A percentile compares a stretch with the other conserved stretches of the same genome.
Conservation (phyloP, 2,329 filamentous ascomycete species). For the Raffaelea deltoideospora region DNA sequence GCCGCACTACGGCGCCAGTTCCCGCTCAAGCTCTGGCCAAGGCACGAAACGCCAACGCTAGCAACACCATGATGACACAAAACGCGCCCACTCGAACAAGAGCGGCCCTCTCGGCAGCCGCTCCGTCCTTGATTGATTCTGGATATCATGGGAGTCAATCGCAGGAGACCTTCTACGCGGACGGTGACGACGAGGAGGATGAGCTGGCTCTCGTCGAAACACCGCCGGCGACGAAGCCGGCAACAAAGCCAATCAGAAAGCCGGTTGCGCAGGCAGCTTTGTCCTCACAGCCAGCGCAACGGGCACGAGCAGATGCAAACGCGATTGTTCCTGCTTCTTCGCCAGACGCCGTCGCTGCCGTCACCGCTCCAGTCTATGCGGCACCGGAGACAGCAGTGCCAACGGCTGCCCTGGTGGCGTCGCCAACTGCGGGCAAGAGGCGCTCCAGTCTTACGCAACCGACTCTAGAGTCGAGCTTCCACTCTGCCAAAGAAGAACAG, state of each 20-base stretch:
- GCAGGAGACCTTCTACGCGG: slow-evolving; percentile 25
- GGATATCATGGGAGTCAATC: slow-evolving; percentile 58
- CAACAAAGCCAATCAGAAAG: neutral
- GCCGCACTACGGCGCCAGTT: too few relatives aligned
- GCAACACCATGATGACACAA: slow-evolving; percentile 15
- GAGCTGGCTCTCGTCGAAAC: slow-evolving; percentile 7
- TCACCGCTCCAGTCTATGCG: too few relatives aligned
- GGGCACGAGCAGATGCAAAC: too few relatives aligned
- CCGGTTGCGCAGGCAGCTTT: too few relatives aligned
- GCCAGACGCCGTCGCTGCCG: too few relatives aligned
- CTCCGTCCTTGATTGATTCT: slow-evolving; percentile 40
- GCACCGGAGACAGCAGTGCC: neutral
- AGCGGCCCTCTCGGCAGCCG: too few relatives aligned
- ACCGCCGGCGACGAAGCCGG: neutral
- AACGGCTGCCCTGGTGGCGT: neutral
- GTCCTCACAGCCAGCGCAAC: neutral
- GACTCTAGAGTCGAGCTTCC: slow-evolving; percentile 23
- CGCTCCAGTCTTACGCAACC: slow-evolving; percentile 14
- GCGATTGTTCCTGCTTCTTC: too few relatives aligned
- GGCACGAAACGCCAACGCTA: neutral
- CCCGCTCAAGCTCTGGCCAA: neutral
- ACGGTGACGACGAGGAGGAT: slow-evolving; percentile 11
- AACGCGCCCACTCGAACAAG: slow-evolving; percentile 15
- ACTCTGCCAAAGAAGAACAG: slow-evolving; percentile 30
- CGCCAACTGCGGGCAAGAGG: slow-evolving; percentile 6